Conservation (phyloP, 257 asterid genomes). For the Solanum piurae region DNA sequence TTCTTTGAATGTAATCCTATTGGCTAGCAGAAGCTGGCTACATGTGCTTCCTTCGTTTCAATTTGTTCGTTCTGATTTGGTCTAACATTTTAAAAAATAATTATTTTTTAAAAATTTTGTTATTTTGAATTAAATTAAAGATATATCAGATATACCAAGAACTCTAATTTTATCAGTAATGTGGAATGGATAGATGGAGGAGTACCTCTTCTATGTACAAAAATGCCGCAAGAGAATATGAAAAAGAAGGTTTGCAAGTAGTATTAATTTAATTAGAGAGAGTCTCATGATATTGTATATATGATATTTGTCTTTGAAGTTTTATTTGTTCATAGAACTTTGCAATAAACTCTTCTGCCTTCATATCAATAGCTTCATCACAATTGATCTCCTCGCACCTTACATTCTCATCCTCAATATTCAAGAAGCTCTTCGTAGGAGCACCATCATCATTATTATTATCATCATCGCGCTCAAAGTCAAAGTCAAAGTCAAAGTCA, state of each 20-base stretch:
- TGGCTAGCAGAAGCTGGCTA: no score
- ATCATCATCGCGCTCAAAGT: constrained; percentile 21
- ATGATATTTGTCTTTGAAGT: constrained; percentile 47
- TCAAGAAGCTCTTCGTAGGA: constrained; percentile 2
- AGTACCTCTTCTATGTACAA: neutral
- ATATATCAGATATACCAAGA: no score
- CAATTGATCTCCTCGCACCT: neutral
- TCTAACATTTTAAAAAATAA: no score
- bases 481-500: no score
- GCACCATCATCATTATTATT: neutral
- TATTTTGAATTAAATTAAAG: no score
- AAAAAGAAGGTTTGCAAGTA: no score
- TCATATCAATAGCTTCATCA: constrained; percentile 56
- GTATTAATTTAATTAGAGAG: neutral
- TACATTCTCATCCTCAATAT: neutral
- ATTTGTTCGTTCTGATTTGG: neutral
- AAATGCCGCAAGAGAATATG: neutral
- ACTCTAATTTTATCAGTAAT: neutral
- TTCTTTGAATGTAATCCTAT: no score
- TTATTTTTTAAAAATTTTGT: no score
- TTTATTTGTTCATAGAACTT: constrained; percentile 60
- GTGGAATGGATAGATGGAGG: neutral
- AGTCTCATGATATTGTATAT: constrained; percentile 11
- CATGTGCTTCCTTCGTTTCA: no score
- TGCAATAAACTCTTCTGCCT: constrained; percentile 73